Evolutionary conservation across 2,329 filamentous ascomycete species (phyloP).

Genomic region (Cytospora leucostoma): DNA sequence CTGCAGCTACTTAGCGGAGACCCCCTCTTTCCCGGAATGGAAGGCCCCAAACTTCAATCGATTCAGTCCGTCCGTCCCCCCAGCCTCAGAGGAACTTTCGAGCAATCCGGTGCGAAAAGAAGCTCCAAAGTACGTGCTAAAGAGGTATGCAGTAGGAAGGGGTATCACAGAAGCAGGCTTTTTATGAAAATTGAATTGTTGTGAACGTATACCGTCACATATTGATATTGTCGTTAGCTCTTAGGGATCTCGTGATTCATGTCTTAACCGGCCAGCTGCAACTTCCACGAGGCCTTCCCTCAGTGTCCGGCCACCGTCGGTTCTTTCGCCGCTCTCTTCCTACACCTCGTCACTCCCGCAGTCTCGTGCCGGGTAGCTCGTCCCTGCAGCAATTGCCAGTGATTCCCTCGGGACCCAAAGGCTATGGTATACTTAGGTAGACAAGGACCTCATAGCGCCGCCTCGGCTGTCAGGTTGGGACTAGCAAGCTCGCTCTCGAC

Average conservation of each 20-base stretch:
- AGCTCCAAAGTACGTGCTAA: no score
- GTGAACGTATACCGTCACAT: neutral
- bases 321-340: neutral
- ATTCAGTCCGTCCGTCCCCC: no score
- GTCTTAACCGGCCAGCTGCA: neutral
- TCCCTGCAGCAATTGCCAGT: neutral
- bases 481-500: constrained; percentile 50
- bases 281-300: neutral
- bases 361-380: neutral
- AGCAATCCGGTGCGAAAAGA: no score
- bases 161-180: neutral
- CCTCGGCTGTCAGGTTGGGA: constrained; percentile 15
- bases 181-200: no score
- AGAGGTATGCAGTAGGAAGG: neutral
- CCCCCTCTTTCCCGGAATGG: no score
- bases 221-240: neutral
- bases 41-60: no score
- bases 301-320: neutral
- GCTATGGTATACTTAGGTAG: neutral
- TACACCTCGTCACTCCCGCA: neutral
- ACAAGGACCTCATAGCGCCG: neutral
- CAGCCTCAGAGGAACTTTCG: no score
- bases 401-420: constrained; percentile 5
- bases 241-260: neutral
- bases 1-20: no score